Evolutionary conservation across 371 early-diverging fungal species (phyloP).

Genomic region (Chytridiales sp.): DNA sequence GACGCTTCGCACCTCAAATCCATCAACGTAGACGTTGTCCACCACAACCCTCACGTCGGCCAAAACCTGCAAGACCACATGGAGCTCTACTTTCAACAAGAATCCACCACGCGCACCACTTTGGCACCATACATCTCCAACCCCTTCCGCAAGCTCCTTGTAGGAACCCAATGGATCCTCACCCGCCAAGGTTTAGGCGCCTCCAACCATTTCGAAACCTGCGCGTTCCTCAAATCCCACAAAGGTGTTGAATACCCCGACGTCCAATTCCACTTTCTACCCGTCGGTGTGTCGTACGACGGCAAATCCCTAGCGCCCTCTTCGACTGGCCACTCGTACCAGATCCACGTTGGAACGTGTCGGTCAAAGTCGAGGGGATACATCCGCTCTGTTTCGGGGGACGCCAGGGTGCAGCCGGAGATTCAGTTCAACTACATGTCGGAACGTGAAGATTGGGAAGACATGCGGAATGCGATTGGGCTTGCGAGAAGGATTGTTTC

Average conservation of each 20-base stretch:
- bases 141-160: constrained; percentile 14
- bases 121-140: constrained; percentile 31
- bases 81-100: constrained; percentile 21
- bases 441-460: constrained; percentile 4
- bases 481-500: constrained; percentile 24
- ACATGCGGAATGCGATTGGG: constrained; percentile 16
- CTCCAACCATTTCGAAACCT: constrained; percentile 35
- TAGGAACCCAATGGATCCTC: constrained; percentile 15
- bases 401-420: constrained; percentile 36
- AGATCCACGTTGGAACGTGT: too few relatives aligned
- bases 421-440: constrained; percentile 25
- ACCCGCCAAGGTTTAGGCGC: constrained; percentile 28
- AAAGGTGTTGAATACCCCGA: too few relatives aligned
- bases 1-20: constrained; percentile 17
- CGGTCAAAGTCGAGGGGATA: too few relatives aligned
- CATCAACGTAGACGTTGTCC: constrained; percentile 22
- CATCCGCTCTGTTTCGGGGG: too few relatives aligned
- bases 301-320: too few relatives aligned
- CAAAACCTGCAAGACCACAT: constrained; percentile 46
- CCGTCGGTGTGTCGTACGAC: too few relatives aligned
- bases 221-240: constrained; percentile 32
- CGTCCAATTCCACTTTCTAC: too few relatives aligned
- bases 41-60: constrained; percentile 44
- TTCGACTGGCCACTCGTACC: too few relatives aligned
- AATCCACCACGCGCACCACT: constrained; percentile 2